These are phyloP conservation scores for Torulaspora pretoriensis DNA, from an alignment of 1,139 yeast genomes.

Conservation along the genomic window DNA sequence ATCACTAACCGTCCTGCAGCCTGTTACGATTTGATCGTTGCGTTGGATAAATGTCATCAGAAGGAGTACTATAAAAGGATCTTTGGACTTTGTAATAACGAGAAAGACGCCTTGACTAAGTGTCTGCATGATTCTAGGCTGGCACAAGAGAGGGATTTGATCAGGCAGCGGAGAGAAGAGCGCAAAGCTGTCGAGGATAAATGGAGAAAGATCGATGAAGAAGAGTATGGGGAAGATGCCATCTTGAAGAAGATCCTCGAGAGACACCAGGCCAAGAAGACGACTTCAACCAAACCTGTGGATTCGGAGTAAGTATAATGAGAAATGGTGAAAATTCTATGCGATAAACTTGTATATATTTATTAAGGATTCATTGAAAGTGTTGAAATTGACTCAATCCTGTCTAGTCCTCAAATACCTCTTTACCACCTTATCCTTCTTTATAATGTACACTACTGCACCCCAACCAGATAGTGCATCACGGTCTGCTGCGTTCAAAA, in stretches of 20 bases:
- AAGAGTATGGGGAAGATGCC: conserved; percentile 72
- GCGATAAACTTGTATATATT: conserved; percentile 9
- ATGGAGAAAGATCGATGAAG: conserved; percentile 65
- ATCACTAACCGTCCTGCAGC: conserved; percentile 37
- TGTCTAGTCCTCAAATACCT: conserved; percentile 90
- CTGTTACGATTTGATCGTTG: conserved; percentile 79
- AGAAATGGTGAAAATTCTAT: conserved; percentile 6
- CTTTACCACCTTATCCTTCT: conserved; percentile 86
- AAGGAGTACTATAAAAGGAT: conserved; percentile 66
- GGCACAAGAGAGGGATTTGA: conserved; percentile 61
- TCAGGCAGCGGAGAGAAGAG: conserved; percentile 53
- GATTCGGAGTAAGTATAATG: background rate
- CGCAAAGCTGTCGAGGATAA: conserved; percentile 51
- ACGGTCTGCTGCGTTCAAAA: conserved; percentile 93
- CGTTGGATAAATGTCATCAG: conserved; percentile 84
- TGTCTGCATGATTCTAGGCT: conserved; percentile 79
- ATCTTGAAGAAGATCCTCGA: conserved; percentile 65
- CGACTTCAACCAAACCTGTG: background rate
- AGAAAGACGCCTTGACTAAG: conserved; percentile 70
- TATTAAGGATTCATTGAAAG: conserved; percentile 5
- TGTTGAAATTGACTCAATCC: conserved; percentile 46
- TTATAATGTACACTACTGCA: conserved; percentile 86
- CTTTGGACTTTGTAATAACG: conserved; percentile 82
- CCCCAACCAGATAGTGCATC: conserved; percentile 99
- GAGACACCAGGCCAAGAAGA: conserved; percentile 33